Percentiles rank a stretch among this genome's conserved stretches.
Evolutionary conservation across 345 rosid species (phyloP).

Genomic region (Brassica juncea): DNA sequence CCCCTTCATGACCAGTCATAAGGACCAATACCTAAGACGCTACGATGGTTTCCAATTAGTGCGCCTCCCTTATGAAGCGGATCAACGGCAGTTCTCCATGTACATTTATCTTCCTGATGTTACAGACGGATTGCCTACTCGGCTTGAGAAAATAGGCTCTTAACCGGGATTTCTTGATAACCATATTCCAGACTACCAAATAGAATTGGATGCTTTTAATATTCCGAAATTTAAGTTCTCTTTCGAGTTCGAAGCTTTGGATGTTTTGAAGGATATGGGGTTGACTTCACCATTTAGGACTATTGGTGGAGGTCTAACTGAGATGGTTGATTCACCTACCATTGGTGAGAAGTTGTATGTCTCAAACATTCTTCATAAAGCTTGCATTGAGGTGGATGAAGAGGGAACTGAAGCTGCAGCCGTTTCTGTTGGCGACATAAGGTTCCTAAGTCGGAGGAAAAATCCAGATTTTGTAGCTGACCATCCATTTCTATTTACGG

Average conservation of each 20-base stretch:
- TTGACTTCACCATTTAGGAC: conserved; percentile 49
- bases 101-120: conserved; percentile 51
- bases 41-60: neutral
- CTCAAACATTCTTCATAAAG: conserved; percentile 52
- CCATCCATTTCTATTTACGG: conserved; percentile 61
- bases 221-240: conserved; percentile 59
- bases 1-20: neutral
- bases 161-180: conserved; percentile 50
- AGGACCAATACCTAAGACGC: neutral
- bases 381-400: conserved; percentile 63
- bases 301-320: conserved; percentile 49
- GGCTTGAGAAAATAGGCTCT: conserved; percentile 48
- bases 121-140: conserved; percentile 52
- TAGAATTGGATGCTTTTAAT: conserved; percentile 42
- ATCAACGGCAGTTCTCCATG: neutral
- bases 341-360: conserved; percentile 40
- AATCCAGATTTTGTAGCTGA: conserved; percentile 58
- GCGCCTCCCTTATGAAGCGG: neutral
- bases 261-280: conserved; percentile 50
- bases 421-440: conserved; percentile 32
- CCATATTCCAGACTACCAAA: conserved; percentile 42
- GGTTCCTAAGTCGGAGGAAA: neutral
- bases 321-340: conserved; percentile 51
- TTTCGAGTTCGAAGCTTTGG: conserved; percentile 52
- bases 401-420: conserved; percentile 72